Base-by-base conservation (phyloP, 768 basidiomycete genomes). In the Austroboletus festivus region DNA sequence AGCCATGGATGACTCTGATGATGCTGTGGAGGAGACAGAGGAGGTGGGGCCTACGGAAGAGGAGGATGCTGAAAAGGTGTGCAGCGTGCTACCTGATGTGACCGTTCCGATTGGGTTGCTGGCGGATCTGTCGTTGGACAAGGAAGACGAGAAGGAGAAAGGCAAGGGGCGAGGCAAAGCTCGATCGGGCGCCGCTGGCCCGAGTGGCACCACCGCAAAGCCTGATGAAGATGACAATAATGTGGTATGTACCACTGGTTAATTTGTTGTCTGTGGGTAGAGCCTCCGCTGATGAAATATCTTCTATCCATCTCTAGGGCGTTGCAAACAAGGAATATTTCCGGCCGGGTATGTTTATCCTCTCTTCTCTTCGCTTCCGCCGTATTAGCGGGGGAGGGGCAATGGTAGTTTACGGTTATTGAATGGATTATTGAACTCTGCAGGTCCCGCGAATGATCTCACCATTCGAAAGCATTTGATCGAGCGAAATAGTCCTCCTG, bases 251-350 rank as follows among this genome's bases (percentile, higher is more conserved):
- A 34, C 19, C 28, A 12, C 12, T 12, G 28, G 12, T 28, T 28
- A 12, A 5, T 28, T 28, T 5, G 28, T 28, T 28, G 28, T 28
- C 28, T 5, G 12, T 28, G 28, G 28, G 7, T 28, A 28, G n/a
- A n/a, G n/a, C n/a, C n/a, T n/a, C n/a, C n/a, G n/a, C n/a, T n/a
- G n/a, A n/a, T 28, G 34, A 35, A 5, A 16, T 35, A 15, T 35
- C 5, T 35, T 7, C 12, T 28, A 6, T 28, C 12, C 31, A 28
- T 42, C 23, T 50, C 34, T 60, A 88, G 85, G 89, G 89, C 19
- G 83, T 90, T 19, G 89, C 89, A 26, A 89, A 86, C 63, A 84
- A 81, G 60, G 80, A 76, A 42, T 92, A 84, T 59, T 92, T 90
- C 70, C 75, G 79, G 76, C 89, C 89, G 41, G 88, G 87, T 84